A percentile compares a stretch with the other conserved stretches of the same genome.
Evolutionary conservation across 2,329 filamentous ascomycete genomes (phyloP).

Genomic region (Aspergillus puulaauensis): DNA sequence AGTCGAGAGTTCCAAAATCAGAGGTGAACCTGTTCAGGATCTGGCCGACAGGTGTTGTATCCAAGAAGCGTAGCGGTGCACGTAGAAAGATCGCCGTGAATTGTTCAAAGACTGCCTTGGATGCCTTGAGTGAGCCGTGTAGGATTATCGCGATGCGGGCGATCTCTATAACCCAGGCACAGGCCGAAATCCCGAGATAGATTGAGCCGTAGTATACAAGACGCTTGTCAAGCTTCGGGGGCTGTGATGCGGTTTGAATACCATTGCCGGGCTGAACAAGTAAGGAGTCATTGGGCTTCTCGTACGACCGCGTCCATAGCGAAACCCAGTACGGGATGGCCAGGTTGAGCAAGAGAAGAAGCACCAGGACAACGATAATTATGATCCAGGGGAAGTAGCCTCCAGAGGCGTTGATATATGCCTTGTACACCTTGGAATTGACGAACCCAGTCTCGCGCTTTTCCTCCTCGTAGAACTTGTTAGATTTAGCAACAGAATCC

Average conservation of each 20-base stretch:
- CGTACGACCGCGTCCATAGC: constrained; percentile 39
- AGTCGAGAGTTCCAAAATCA: constrained; percentile 73
- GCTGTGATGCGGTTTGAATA: neutral
- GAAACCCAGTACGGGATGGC: constrained; percentile 35
- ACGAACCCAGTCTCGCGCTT: constrained; percentile 67
- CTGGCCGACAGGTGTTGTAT: constrained; percentile 72
- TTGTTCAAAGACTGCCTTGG: constrained; percentile 65
- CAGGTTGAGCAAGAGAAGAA: constrained; percentile 9
- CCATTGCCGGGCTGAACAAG: neutral
- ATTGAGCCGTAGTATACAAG: constrained; percentile 7
- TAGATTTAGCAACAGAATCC: neutral
- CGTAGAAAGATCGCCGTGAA: constrained; percentile 67
- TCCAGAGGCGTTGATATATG: constrained; percentile 68
- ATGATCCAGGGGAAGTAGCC: constrained; percentile 62
- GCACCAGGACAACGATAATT: constrained; percentile 53
- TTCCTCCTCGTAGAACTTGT: constrained; percentile 75
- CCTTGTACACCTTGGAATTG: constrained; percentile 62
- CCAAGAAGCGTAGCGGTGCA: constrained; percentile 71
- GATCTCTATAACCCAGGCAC: constrained; percentile 43
- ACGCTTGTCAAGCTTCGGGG: constrained; percentile 27
- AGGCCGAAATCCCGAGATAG: constrained; percentile 8
- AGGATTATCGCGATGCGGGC: constrained; percentile 64
- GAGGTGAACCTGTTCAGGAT: constrained; percentile 74
- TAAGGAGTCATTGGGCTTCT: neutral
- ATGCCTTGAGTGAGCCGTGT: constrained; percentile 65